Base-by-base conservation (phyloP, 768 basidiomycete species). In the Hortiboletus flavorubellus region DNA sequence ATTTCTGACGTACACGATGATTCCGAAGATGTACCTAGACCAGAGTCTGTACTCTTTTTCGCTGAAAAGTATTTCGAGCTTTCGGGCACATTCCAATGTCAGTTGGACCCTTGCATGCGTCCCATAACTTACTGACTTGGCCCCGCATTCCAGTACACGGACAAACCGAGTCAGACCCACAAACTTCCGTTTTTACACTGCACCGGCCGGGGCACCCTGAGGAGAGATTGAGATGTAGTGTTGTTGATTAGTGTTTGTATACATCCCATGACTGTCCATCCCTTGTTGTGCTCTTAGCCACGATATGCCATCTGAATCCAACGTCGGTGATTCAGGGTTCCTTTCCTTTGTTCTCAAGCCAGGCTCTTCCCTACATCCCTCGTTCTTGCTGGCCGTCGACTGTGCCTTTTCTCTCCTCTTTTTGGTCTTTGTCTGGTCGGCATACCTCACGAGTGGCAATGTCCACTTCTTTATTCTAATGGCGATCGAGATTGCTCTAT, bases 341-440 rank as follows among this genome's bases (percentile, higher is more conserved):
- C 68, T 89, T 56, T 70, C 78, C 18, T 75, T 78, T 56, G 76
- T 93, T 54, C 76, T 93, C 14, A 79, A 75, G 46, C 89, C 91
- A 10, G 89, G 90, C 23, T 91, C 89, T 2, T 87, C 89, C 2
- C 72, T 90, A n/a, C 72, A 89, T 54, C 87, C 88, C 0, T 78
- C 76, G 0, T 89, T 90, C 66, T 77, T 89, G 1, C 68, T 83
- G 56, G 71, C 80, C 8, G 76, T 89, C 35, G 87, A 91, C 68
- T 76, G 72, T 46, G 78, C 83, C 16, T 87, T 93, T 60, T 62
- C 72, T 5, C 55, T 73, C 7, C 77, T 93, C 26, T 72, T 89
- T 29, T 49, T 82, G 18, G 79, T 90, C 9, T 78, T 93, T 21
- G 59, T 83, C 38, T 70, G 73, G 40, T 75, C 87, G n/a, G 76